phyloP scores from a whole-genome alignment of 345 rosid species.

The Bretschneidera sinensis region DNA sequence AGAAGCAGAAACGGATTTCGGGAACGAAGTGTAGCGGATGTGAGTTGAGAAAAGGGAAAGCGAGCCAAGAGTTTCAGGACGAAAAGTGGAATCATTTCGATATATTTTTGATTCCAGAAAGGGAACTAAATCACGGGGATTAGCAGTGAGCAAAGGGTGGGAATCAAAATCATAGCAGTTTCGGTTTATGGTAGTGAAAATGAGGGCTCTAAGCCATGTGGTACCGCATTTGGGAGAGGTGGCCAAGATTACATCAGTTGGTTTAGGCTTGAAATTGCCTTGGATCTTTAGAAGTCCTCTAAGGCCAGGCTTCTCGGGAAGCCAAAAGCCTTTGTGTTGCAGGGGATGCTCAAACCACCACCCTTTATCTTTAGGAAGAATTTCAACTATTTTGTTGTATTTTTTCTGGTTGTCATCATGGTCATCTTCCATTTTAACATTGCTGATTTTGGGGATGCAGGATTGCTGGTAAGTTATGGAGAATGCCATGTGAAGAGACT shows the following conservation, averaged over 20 bases:
- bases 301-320: no score
- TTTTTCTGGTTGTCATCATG: no score
- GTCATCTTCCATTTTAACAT: no score
- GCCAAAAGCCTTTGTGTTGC: no score
- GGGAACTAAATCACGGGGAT: slow-evolving; percentile 19
- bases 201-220: slow-evolving; percentile 35
- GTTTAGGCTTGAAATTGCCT: slow-evolving; percentile 12
- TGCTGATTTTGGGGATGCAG: no score
- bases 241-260: slow-evolving; percentile 14
- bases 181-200: slow-evolving; percentile 13
- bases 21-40: slow-evolving; percentile 13
- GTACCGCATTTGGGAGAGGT: slow-evolving; percentile 23
- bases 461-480: no score
- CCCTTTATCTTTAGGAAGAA: no score
- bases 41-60: slow-evolving; percentile 23
- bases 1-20: slow-evolving; percentile 1
- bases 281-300: no score
- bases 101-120: neutral
- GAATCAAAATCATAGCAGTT: neutral
- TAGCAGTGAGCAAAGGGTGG: slow-evolving; percentile 13
- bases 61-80: slow-evolving; percentile 1
- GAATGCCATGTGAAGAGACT: no score
- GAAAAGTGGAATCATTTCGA: neutral
- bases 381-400: no score
- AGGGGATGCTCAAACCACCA: no score